These are phyloP conservation scores for Solanum pinnatisectum DNA, from an alignment of 257 asterid genomes.

Conservation along the genomic window DNA sequence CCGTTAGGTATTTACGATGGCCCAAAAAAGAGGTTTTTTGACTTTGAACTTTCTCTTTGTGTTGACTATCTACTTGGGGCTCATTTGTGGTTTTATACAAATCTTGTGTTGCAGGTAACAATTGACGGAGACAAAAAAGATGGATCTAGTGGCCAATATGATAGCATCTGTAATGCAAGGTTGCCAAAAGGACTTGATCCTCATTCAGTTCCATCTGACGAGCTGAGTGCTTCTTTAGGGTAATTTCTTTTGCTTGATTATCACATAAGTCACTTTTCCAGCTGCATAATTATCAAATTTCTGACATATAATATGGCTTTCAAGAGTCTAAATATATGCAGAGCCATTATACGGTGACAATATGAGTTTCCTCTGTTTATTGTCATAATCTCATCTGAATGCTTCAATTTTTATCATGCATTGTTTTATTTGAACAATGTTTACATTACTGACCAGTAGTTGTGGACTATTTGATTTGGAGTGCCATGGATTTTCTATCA, in stretches of 20 bases:
- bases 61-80: not conserved
- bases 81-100: not conserved
- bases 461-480: not conserved
- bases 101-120: conserved; percentile 39
- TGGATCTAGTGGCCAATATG: conserved; percentile 57
- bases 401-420: not conserved
- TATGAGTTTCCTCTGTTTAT: not conserved
- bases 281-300: not conserved
- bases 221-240: conserved; percentile 95
- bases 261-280: not conserved
- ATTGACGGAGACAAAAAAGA: conserved; percentile 68
- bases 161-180: conserved; percentile 80
- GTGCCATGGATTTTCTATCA: not conserved
- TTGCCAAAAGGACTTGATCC: conserved; percentile 98
- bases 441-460: not conserved
- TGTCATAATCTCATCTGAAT: not conserved
- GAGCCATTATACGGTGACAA: not conserved
- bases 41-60: not conserved
- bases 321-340: not conserved
- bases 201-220: conserved; percentile 86
- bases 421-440: not conserved
- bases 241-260: conserved; percentile 16
- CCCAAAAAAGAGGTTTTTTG: not conserved
- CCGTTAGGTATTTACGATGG: not conserved
- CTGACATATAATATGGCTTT: not conserved